Evolutionary conservation across 1,284 basidiomycete genomes (phyloP), one percentile per base, ranked within the genome.

Genomic region (Cryptococcus sp.): DNA sequence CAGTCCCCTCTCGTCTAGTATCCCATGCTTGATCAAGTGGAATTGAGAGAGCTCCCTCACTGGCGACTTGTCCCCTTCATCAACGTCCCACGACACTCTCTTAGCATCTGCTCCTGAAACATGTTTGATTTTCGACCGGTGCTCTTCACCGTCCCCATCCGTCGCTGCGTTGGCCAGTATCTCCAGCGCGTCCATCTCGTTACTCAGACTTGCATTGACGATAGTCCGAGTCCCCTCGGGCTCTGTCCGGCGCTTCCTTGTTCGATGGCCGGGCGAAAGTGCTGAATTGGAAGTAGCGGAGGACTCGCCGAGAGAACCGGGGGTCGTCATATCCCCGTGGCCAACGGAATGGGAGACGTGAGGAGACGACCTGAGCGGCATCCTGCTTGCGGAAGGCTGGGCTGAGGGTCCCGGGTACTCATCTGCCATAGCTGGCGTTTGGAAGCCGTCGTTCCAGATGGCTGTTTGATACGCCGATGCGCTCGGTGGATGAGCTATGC

Each of bases 181-280:
- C 52, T 76, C 73, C 35, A 80, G 63, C 5, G 78, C 78, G 55
- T 80, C 78, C 54, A 73, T 76, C 67, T 80, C 78, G 53, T 80
- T 80, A 57, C 70, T 72, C 62, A 80, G 74, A 53, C 71, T 76
- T 7, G 76, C 76, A 27, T 75, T 72, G 20, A 79, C 74, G 52
- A 80, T 77, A 16, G 70, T 65, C 13, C 73, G 57, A 7, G 72
- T 72, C 5, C 70, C 66, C 38, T 72, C 70, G 23, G 57, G 57
- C 49, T 62, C 57, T 22, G 59, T 61, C 42, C 47, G 60, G 27
- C 58, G 63, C 50, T 59, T 69, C 40, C 65, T 61, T 39, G 44
- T 59, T 48, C 49, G 58, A 54, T 52, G 58, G 0, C 50, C 53
- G 16, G 59, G 72, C 41, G 63, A 64, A 23, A 54, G 59, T 42